Conservation (phyloP, 352 stramenopile species). For the Phytopythium mirpurense region DNA sequence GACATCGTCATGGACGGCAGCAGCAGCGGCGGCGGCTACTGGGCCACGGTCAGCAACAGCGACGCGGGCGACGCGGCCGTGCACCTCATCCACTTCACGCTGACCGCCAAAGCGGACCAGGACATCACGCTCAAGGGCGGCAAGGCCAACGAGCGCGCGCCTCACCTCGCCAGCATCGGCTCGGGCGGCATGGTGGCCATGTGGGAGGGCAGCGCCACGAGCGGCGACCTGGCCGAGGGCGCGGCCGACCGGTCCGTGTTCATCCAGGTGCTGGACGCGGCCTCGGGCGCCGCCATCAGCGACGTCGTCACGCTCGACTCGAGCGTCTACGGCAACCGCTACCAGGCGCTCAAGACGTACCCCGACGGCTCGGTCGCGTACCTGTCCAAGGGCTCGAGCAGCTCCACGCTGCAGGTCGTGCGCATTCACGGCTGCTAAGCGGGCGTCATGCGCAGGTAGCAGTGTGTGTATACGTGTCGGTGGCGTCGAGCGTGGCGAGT, state of each 20-base stretch:
- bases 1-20: slow-evolving; percentile 36
- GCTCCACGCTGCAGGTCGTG: slow-evolving; percentile 41
- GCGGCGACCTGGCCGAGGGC: slow-evolving; percentile 27
- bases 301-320: slow-evolving; percentile 35
- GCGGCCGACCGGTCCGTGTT: slow-evolving; percentile 31
- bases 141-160: slow-evolving; percentile 44
- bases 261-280: slow-evolving; percentile 42
- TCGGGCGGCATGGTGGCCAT: slow-evolving; percentile 32
- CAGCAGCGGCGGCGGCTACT: slow-evolving; percentile 38
- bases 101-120: slow-evolving; percentile 34
- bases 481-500: neutral
- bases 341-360: slow-evolving; percentile 51
- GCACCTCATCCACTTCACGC: slow-evolving; percentile 52
- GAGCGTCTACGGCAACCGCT: slow-evolving; percentile 48
- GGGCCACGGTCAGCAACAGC: slow-evolving; percentile 55
- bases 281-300: slow-evolving; percentile 34
- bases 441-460: neutral
- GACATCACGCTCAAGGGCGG: slow-evolving; percentile 50
- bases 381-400: slow-evolving; percentile 35
- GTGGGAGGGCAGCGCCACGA: slow-evolving; percentile 38
- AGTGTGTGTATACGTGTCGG: neutral
- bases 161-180: slow-evolving; percentile 37
- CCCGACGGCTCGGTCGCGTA: slow-evolving; percentile 49
- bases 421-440: slow-evolving; percentile 39
- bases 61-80: slow-evolving; percentile 40